Evolutionary conservation across 805 yeast species (phyloP).

Genomic region (Saccharomycopsis sp.): DNA sequence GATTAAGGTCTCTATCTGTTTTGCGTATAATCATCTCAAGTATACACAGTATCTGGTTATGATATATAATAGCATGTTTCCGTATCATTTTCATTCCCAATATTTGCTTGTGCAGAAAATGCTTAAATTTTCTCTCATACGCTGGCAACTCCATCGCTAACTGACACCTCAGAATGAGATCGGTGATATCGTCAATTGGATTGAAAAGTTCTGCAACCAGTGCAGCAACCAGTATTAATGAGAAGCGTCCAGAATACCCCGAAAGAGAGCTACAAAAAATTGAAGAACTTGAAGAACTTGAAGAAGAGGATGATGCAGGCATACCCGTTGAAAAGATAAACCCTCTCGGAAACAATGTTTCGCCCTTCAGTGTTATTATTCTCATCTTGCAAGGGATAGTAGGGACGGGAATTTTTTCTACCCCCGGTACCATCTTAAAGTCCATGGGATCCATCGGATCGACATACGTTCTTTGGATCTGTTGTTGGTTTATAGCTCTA

Average conservation of each 20-base stretch:
- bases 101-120: too few relatives aligned
- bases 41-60: too few relatives aligned
- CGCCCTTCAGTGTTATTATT: slow-evolving; percentile 40
- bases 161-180: background rate
- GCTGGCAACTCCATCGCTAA: too few relatives aligned
- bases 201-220: background rate
- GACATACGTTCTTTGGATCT: slow-evolving; percentile 37
- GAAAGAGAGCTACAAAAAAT: background rate
- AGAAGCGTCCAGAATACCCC: background rate
- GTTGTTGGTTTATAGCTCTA: slow-evolving; percentile 35
- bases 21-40: too few relatives aligned
- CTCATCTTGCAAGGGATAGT: slow-evolving; percentile 46
- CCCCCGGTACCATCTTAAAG: slow-evolving; percentile 41
- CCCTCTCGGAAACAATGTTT: slow-evolving; percentile 34
- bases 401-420: slow-evolving; percentile 53
- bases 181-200: background rate
- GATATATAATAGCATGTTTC: too few relatives aligned
- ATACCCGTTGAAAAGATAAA: slow-evolving; percentile 37
- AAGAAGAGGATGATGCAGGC: slow-evolving; percentile 23
- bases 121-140: too few relatives aligned
- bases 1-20: too few relatives aligned
- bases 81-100: too few relatives aligned
- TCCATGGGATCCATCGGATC: slow-evolving; percentile 40
- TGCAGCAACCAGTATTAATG: background rate
- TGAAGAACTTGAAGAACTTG: background rate